Evolutionary conservation across 352 stramenopile genomes (phyloP).

Genomic region (Pythium utonaiense): DNA sequence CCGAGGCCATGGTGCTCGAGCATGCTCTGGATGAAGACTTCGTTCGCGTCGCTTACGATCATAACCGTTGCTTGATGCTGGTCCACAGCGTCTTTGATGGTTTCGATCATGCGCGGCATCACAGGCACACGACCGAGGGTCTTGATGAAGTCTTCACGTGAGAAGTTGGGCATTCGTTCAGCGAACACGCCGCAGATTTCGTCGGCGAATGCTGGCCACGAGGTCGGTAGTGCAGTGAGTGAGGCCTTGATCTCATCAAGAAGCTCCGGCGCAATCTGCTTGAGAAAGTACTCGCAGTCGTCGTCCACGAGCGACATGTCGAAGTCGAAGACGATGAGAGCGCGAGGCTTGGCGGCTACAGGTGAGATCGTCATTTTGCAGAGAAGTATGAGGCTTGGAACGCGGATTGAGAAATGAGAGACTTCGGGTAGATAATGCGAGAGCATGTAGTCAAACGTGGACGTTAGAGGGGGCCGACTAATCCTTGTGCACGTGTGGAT

Average conservation of each 20-base stretch:
- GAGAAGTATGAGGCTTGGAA: neutral
- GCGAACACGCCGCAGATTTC: constrained; percentile 4
- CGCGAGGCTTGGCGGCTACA: neutral
- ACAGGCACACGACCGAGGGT: constrained; percentile 11
- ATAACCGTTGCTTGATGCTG: constrained; percentile 15
- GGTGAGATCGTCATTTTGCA: neutral
- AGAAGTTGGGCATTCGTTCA: constrained; percentile 5
- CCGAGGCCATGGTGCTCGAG: constrained; percentile 16
- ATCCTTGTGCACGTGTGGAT: too few relatives aligned
- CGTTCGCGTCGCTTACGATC: constrained; percentile 33
- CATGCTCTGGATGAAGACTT: constrained; percentile 28
- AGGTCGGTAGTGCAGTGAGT: neutral
- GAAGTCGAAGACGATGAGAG: constrained; percentile 53
- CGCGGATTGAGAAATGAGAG: too few relatives aligned
- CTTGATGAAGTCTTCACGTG: constrained; percentile 19
- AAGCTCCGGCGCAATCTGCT: constrained; percentile 30
- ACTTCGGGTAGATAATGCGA: too few relatives aligned
- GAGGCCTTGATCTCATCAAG: constrained; percentile 15
- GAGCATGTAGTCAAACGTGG: too few relatives aligned
- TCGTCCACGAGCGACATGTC: constrained; percentile 43
- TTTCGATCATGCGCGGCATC: constrained; percentile 6
- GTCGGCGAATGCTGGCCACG: constrained; percentile 7
- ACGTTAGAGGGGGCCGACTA: too few relatives aligned
- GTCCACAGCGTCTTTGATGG: constrained; percentile 9
- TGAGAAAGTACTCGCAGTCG: constrained; percentile 41